Conservation (phyloP, 2,329 filamentous ascomycete species). For the Falciphora oryzae region DNA sequence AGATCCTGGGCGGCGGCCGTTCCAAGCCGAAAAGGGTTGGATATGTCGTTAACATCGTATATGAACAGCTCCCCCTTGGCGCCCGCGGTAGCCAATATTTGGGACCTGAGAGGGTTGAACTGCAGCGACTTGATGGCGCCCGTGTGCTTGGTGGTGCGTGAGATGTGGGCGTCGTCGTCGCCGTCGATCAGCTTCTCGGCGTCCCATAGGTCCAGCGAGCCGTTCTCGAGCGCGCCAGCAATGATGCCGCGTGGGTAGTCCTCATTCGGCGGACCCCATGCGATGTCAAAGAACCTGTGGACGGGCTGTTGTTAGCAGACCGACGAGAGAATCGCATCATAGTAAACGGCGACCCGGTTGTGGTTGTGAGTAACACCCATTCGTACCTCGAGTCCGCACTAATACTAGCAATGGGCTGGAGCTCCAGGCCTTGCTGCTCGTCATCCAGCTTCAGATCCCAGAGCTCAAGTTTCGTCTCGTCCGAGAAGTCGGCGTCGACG, state of each 20-base stretch:
- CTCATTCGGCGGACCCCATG: conserved; percentile 80
- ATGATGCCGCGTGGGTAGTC: conserved; percentile 82
- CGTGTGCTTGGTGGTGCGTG: conserved; percentile 81
- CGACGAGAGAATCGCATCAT: conserved; percentile 8
- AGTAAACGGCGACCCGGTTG: neutral
- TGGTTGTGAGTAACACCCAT: conserved; percentile 3
- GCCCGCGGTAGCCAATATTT: conserved; percentile 87
- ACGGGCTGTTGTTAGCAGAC: neutral
- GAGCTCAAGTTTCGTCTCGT: conserved; percentile 91
- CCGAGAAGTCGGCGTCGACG: conserved; percentile 95
- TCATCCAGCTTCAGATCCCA: conserved; percentile 89
- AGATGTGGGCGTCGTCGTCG: conserved; percentile 69
- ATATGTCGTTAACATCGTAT: conserved; percentile 86
- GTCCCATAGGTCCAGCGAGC: conserved; percentile 89
- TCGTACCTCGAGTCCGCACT: conserved; percentile 80
- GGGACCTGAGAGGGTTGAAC: conserved; percentile 89
- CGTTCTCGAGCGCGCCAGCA: conserved; percentile 91
- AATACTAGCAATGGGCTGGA: conserved; percentile 79
- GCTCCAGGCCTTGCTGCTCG: conserved; percentile 68
- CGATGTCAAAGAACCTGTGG: conserved; percentile 88
- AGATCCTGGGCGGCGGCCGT: conserved; percentile 87
- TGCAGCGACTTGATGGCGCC: conserved; percentile 91
- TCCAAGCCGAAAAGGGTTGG: conserved; percentile 82
- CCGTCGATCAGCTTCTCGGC: conserved; percentile 61
- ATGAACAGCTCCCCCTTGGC: conserved; percentile 95